Conservation (phyloP, 129 eudicot genomes). For the Chrysanthemum seticuspe region DNA sequence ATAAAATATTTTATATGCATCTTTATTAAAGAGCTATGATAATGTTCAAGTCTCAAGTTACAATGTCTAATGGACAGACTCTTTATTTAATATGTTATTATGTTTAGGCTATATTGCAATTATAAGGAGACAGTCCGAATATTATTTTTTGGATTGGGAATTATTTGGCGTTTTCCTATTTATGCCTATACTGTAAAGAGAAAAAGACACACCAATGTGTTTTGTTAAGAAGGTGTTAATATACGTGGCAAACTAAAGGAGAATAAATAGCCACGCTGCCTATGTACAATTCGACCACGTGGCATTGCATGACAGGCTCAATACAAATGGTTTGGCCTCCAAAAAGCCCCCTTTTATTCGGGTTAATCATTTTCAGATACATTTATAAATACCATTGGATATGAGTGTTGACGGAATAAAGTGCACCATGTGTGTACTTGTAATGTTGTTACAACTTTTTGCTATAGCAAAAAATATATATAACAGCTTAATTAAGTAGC, state of each 20-base stretch:
- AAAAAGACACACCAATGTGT: background rate
- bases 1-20: background rate
- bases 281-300: conserved; percentile 3
- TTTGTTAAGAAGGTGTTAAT: background rate
- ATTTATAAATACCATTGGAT: background rate
- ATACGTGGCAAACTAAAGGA: conserved; percentile 25
- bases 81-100: background rate
- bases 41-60: background rate
- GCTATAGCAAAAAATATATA: no score
- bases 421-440: no score
- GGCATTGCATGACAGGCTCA: background rate
- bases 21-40: background rate
- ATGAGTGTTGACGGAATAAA: no score
- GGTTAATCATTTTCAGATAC: background rate
- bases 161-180: conserved; percentile 16
- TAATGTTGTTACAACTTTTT: no score
- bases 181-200: background rate
- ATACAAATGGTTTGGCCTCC: background rate
- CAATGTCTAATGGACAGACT: background rate
- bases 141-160: background rate
- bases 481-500: no score
- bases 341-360: background rate
- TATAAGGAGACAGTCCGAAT: background rate
- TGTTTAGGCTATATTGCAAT: background rate
- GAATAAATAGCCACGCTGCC: conserved; percentile 26